A percentile compares a stretch with the other conserved stretches of the same genome.
Evolutionary conservation across 2,329 filamentous ascomycete genomes (phyloP).

Genomic region (Colletotrichum coccodes): DNA sequence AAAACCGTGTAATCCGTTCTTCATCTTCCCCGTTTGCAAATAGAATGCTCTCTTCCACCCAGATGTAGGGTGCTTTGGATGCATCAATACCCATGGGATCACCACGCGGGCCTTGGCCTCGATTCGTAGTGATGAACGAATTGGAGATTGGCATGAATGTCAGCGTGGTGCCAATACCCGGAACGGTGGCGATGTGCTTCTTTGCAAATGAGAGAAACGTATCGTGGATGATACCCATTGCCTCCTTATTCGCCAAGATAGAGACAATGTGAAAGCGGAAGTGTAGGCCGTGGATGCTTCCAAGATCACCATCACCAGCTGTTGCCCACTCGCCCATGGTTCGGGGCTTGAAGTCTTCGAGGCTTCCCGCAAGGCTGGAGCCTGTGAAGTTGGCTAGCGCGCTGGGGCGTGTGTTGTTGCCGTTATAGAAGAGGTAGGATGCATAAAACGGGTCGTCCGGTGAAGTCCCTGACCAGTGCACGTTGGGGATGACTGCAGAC

Average conservation of each 20-base stretch:
- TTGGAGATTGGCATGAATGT: slow-evolving; percentile 6
- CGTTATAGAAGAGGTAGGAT: slow-evolving; percentile 8
- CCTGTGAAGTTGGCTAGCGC: background rate
- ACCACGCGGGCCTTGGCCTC: background rate
- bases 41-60: background rate
- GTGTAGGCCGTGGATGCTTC: background rate
- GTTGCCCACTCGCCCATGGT: background rate
- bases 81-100: slow-evolving; percentile 5
- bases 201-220: background rate
- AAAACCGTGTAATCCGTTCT: background rate
- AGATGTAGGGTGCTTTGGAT: background rate
- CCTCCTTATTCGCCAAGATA: background rate
- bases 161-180: background rate
- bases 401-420: background rate
- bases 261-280: background rate
- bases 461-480: background rate
- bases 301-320: background rate
- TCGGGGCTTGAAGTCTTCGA: background rate
- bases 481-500: background rate
- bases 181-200: background rate
- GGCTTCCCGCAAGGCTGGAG: background rate
- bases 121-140: background rate
- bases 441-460: background rate
- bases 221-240: slow-evolving; percentile 3
- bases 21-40: background rate